Evolutionary conservation across 2,329 filamentous ascomycete species (phyloP), one percentile per base, ranked within the genome.

Genomic region (Anisogramma anomala): DNA sequence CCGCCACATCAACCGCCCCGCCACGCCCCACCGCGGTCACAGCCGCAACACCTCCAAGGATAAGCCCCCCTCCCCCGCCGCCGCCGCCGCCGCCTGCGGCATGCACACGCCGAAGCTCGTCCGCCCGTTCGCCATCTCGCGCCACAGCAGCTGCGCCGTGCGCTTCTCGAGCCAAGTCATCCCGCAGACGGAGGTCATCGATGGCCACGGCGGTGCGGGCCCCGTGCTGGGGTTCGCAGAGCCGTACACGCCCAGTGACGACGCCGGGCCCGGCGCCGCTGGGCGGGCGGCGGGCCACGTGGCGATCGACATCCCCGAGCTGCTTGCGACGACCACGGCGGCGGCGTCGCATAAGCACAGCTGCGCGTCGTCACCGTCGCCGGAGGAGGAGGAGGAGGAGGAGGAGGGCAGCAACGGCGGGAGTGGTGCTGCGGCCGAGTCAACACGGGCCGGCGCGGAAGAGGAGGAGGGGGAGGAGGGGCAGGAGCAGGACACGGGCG

Each of bases 171-270:
- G 81, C 37, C 77, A 75, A 5, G 77, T 83, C 0, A 76, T 84
- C 1, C 84, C 84, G 0, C 75, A 82, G 49, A 79, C 83, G 2
- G 73, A 69, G 46, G 71, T 86, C 17, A 74, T 74, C 3, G 65
- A 67, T 14, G 17, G 19, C 1, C 74, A 82, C 45, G 82, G 81
- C 42, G 75, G 72, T 1, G 65, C 72, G 1, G 80, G 77, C 0
- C 79, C 80, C 1, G 79, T 71, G 1, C 87, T 93, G 48, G 84
- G 83, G 72, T 93, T 91, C 58, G 76, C 74, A 8, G 67, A 78
- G 11, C 53, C 53, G 4, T 52, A 56, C 5, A 46, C 51, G 6
- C 58, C 55, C 15, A 49, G 53, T 13, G n/a, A n/a, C n/a, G 22
- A 23, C 22, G 22, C 22, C 22, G 9, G 22, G 22, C n/a, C n/a